Evolutionary conservation across 2,329 filamentous ascomycete genomes (phyloP).

Genomic region (Akanthomyces dipterigenus): DNA sequence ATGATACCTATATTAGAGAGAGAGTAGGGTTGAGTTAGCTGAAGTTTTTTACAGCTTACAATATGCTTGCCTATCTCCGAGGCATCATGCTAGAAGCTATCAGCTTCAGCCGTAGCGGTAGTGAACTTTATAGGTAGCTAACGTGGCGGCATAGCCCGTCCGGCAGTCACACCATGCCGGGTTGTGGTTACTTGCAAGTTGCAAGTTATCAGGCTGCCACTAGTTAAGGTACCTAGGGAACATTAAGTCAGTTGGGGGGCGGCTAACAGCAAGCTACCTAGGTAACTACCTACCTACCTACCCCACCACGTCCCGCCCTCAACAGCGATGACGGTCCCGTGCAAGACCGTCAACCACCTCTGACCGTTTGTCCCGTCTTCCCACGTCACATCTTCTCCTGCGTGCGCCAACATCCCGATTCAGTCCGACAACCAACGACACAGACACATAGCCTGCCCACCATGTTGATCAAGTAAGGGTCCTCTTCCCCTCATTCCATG

Average conservation of each 20-base stretch:
- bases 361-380: background rate
- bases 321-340: slow-evolving; percentile 5
- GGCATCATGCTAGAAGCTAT: background rate
- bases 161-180: background rate
- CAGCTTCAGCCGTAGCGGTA: slow-evolving; percentile 1
- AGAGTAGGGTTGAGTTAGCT: background rate
- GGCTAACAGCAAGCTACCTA: background rate
- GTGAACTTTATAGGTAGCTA: background rate
- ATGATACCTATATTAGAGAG: background rate
- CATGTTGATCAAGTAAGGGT: slow-evolving; percentile 46
- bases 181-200: background rate
- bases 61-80: background rate
- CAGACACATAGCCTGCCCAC: slow-evolving; percentile 7
- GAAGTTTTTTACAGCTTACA: background rate
- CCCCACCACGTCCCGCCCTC: slow-evolving; percentile 4
- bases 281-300: background rate
- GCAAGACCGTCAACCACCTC: background rate
- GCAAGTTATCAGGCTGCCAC: background rate
- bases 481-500: background rate
- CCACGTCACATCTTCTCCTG: background rate
- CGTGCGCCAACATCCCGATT: background rate
- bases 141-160: background rate
- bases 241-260: background rate
- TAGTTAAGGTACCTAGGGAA: too few species aligned
- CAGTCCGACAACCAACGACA: background rate